These are phyloP conservation scores for Pontederia crassipes DNA, from an alignment of 176 grass and related monocot species.

Conservation along the genomic window DNA sequence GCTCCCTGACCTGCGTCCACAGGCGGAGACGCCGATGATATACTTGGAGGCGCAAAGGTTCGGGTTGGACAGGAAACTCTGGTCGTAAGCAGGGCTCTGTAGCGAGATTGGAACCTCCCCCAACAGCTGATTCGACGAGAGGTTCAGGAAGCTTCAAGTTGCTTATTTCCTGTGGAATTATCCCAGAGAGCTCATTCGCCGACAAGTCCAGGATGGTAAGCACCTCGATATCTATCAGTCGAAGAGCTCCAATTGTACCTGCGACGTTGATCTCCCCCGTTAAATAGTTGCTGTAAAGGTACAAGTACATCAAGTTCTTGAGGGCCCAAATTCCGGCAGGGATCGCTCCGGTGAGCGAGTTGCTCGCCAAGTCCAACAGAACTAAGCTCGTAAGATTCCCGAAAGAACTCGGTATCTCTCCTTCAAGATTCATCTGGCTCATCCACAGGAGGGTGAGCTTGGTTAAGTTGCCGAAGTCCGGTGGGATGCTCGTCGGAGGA, in stretches of 20 bases:
- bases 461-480: constrained; percentile 8
- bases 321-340: constrained; percentile 8
- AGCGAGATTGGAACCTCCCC: constrained; percentile 32
- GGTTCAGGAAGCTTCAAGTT: constrained; percentile 34
- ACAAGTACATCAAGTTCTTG: background rate
- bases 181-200: constrained; percentile 29
- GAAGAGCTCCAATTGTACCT: constrained; percentile 9
- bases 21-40: constrained; percentile 6
- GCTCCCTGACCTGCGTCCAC: background rate
- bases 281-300: background rate
- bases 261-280: constrained; percentile 7
- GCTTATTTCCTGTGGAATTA: constrained; percentile 35
- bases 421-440: background rate
- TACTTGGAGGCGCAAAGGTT: constrained; percentile 21
- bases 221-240: constrained; percentile 1
- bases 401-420: constrained; percentile 7
- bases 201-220: constrained; percentile 56
- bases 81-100: constrained; percentile 10
- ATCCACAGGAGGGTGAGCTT: background rate
- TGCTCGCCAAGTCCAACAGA: background rate
- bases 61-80: constrained; percentile 34
- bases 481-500: constrained; percentile 1
- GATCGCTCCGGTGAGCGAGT: constrained; percentile 5
- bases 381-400: background rate
- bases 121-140: constrained; percentile 48